These are phyloP conservation scores for Onygenales sp. DNA, from an alignment of 2,329 filamentous ascomycete genomes.

Conservation along the genomic window DNA sequence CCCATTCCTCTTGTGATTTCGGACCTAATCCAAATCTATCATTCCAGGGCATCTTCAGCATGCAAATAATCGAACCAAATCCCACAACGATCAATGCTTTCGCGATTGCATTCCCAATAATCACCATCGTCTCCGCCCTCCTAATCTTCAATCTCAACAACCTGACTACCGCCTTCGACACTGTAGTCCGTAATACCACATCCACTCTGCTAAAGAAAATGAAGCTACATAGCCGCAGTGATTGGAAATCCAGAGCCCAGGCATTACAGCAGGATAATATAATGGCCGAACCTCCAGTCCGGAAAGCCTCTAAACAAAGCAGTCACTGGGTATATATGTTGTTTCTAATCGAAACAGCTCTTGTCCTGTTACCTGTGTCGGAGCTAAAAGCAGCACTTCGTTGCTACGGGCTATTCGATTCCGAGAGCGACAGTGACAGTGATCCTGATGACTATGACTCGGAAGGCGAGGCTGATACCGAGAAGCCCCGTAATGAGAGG, in stretches of 20 bases:
- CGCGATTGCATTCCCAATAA: conserved; percentile 6
- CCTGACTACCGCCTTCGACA: conserved; percentile 3
- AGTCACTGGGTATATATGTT: conserved; percentile 6
- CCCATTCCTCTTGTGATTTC: not conserved
- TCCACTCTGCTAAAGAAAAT: conserved; percentile 1
- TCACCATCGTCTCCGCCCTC: conserved; percentile 5
- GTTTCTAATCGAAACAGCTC: not conserved
- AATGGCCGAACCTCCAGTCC: conserved; percentile 3
- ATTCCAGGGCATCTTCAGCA: conserved; percentile 4
- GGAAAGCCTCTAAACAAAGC: conserved; percentile 5
- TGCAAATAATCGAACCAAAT: conserved; percentile 3
- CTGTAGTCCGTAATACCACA: not conserved
- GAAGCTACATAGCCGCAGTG: conserved; percentile 5
- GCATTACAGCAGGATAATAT: conserved; percentile 3
- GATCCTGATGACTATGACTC: not conserved
- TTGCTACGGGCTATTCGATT: conserved; percentile 1
- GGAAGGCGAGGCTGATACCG: not conserved
- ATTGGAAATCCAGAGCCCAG: conserved; percentile 5
- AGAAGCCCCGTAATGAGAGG: not conserved
- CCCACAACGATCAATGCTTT: conserved; percentile 3
- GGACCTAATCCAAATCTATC: not conserved
- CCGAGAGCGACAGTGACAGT: not conserved
- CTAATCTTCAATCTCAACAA: conserved; percentile 7
- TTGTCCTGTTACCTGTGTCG: conserved; percentile 3
- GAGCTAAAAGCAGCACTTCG: not conserved